Conservation (phyloP, 2,329 filamentous ascomycete genomes). For the Pestalotiopsis sp. region DNA sequence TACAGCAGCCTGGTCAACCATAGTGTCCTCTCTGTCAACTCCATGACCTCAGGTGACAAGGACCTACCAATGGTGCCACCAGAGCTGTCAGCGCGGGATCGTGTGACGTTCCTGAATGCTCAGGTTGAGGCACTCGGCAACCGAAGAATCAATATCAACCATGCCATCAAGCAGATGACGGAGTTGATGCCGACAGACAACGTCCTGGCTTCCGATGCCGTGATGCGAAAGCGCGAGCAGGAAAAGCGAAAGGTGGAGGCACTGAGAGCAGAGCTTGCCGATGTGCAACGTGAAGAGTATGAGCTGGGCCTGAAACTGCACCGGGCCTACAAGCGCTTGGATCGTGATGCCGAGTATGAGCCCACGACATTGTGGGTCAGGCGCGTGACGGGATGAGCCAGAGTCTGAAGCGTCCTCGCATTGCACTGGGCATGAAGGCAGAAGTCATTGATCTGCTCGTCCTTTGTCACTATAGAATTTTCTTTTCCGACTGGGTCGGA, state of each 20-base stretch:
- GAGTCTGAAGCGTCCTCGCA: not conserved
- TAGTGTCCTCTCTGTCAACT: slow-evolving; percentile 20
- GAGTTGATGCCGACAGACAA: slow-evolving; percentile 75
- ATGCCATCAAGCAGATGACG: slow-evolving; percentile 75
- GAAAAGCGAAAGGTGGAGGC: slow-evolving; percentile 68
- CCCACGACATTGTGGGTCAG: slow-evolving; percentile 76
- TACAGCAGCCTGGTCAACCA: slow-evolving; percentile 16
- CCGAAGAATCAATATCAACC: slow-evolving; percentile 71
- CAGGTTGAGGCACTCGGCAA: slow-evolving; percentile 66
- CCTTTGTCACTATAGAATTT: not conserved
- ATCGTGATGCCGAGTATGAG: slow-evolving; percentile 66
- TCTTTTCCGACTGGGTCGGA: not conserved
- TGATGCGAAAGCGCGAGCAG: slow-evolving; percentile 55
- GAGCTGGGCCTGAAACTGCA: slow-evolving; percentile 76
- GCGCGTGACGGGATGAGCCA: slow-evolving; percentile 66
- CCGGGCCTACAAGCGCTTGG: slow-evolving; percentile 73
- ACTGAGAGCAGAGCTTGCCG: slow-evolving; percentile 67
- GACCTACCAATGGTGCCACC: slow-evolving; percentile 63
- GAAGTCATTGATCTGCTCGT: not conserved
- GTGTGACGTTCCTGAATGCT: slow-evolving; percentile 67
- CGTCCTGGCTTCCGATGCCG: slow-evolving; percentile 66
- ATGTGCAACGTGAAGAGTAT: slow-evolving; percentile 76
- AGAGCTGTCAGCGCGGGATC: slow-evolving; percentile 59
- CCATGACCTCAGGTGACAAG: slow-evolving; percentile 46
- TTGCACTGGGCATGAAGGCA: not conserved